Evolutionary conservation across 148 eudicot species (phyloP), one percentile per base, ranked within the genome.

Genomic region (Rhododendron molle): DNA sequence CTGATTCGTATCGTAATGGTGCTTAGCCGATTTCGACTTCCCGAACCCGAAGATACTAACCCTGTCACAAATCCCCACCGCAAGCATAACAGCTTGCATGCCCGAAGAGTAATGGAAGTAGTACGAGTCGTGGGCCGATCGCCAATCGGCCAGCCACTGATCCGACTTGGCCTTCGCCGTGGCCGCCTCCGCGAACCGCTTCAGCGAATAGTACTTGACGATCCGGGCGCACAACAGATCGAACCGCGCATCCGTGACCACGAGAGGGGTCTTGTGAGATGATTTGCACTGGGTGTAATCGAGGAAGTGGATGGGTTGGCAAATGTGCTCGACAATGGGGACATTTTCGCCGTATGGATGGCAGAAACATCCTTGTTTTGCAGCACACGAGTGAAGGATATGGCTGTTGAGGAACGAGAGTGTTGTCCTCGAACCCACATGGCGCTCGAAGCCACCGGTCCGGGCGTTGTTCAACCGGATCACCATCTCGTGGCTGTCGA

Each of bases 61-160:
- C 62, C 77, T 87, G 8, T 96, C 98, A 86, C 98, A 96, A 56
- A 93, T 84, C 49, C 98, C 98, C 65, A 91, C 46, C 26, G 98
- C 94, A 47, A 96, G 83, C 93, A 91, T 88, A 72, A 96, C 93
- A 3, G 98, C 98, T 83, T 96, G 98, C 96, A 94, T 92, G 50
- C 98, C 98, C 0, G 98, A 96, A 46, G 98, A 96, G 89, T 96
- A 94, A 88, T 96, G 98, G 85, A 96, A 96, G 77, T 89, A 50
- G 5, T 86, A 30, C 2, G 95, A 94, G 9, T 90, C 98, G 73
- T 94, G 96, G 40, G 94, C 89, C 10, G 89, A 28, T 26, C 79
- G 88, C 98, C 98, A 96, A n/a, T 86, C 85, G 20, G 18, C 5
- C 58, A 52, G 5, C 58, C 58, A 52, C 58, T 4, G 4, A 60